phyloP scores from a whole-genome alignment of 352 stramenopile species.

The Globisporangium uncinulatum region DNA sequence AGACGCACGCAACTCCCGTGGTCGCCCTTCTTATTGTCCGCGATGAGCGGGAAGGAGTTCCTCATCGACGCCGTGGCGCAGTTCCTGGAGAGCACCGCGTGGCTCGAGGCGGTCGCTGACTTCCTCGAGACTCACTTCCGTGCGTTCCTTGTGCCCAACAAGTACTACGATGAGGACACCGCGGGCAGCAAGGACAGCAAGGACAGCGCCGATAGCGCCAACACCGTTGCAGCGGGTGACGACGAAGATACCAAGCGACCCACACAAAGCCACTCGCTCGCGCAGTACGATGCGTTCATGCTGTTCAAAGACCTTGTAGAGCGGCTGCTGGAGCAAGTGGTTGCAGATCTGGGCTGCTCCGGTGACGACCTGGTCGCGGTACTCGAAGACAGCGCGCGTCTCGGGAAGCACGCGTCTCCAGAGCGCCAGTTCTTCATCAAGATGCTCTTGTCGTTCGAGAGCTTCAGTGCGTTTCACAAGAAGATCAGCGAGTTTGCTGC shows the following conservation, averaged over 20 bases:
- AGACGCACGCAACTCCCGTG: not conserved
- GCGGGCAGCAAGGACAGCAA: not conserved
- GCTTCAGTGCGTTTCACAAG: conserved; percentile 54
- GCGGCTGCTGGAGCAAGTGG: conserved; percentile 47
- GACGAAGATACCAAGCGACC: conserved; percentile 12
- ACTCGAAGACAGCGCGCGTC: conserved; percentile 34
- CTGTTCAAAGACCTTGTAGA: conserved; percentile 71
- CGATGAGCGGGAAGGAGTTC: conserved; percentile 56
- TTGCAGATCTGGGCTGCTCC: conserved; percentile 57
- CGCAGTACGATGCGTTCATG: conserved; percentile 64
- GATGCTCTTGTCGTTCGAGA: conserved; percentile 65
- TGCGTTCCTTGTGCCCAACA: conserved; percentile 27
- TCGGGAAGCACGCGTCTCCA: conserved; percentile 23
- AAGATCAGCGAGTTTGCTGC: conserved; percentile 51
- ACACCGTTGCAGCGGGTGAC: not conserved
- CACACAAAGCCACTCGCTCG: conserved; percentile 32
- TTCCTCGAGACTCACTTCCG: conserved; percentile 59
- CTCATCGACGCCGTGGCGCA: conserved; percentile 67
- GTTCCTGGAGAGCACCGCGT: conserved; percentile 52
- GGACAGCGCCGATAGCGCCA: not conserved
- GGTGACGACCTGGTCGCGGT: conserved; percentile 43
- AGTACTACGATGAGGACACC: not conserved
- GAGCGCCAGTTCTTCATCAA: conserved; percentile 65
- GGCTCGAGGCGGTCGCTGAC: conserved; percentile 38
- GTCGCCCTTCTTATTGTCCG: not conserved